Percentiles rank a stretch among this genome's conserved stretches.
Conservation (phyloP, 257 asterid species). For the Nicotiana undulata region DNA sequence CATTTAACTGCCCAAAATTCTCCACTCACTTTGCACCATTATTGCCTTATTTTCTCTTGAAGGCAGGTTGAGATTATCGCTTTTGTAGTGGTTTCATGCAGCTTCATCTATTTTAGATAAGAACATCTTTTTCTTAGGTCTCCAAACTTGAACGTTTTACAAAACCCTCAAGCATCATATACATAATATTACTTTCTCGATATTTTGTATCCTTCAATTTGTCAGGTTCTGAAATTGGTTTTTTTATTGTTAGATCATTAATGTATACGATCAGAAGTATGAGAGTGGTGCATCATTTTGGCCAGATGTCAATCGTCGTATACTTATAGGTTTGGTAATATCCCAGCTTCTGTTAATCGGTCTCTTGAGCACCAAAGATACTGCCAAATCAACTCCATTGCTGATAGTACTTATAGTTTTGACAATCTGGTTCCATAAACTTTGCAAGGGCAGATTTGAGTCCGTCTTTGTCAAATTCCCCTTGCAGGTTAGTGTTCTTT, state of each 20-base stretch:
- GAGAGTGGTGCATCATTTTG: slow-evolving; percentile 17
- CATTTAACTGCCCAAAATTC: too few relatives aligned
- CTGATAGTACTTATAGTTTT: slow-evolving; percentile 52
- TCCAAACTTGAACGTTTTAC: too few relatives aligned
- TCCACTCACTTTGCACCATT: too few relatives aligned
- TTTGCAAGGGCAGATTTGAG: slow-evolving; percentile 69
- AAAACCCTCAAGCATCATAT: background rate
- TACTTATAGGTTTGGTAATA: slow-evolving; percentile 7
- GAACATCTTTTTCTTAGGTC: too few relatives aligned
- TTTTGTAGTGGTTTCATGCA: too few relatives aligned
- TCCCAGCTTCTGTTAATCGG: slow-evolving; percentile 12
- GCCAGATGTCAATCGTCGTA: slow-evolving; percentile 19
- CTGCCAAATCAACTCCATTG: slow-evolving; percentile 52
- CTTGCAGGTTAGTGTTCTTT: slow-evolving; percentile 45
- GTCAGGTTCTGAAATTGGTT: background rate
- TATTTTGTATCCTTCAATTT: background rate
- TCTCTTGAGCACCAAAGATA: slow-evolving; percentile 33
- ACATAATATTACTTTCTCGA: background rate
- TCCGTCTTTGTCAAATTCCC: slow-evolving; percentile 66
- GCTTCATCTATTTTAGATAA: too few relatives aligned
- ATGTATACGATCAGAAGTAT: slow-evolving; percentile 19
- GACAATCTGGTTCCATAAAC: slow-evolving; percentile 66
- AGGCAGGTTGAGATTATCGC: too few relatives aligned
- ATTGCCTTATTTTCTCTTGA: too few relatives aligned
- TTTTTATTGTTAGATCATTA: slow-evolving; percentile 46